Conservation (phyloP, 2,329 filamentous ascomycete species). For the Fusarium virguliforme region DNA sequence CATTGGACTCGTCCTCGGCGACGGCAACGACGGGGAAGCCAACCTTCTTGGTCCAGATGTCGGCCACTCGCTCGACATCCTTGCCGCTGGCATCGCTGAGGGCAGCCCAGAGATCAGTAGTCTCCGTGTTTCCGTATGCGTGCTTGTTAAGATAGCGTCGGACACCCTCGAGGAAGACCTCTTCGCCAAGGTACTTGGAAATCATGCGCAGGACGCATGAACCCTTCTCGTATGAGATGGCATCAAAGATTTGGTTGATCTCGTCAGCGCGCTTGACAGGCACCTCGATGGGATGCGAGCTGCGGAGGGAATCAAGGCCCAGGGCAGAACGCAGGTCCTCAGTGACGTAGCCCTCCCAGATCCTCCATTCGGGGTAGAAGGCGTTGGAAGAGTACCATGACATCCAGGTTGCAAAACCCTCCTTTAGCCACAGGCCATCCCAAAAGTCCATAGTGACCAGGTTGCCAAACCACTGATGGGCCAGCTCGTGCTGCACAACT, state of each 20-base stretch:
- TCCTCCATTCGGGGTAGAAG: conserved; percentile 98
- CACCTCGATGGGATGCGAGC: conserved; percentile 96
- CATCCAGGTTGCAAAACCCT: conserved; percentile 80
- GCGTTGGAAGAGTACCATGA: conserved; percentile 85
- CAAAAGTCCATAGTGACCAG: conserved; percentile 99
- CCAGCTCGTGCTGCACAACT: conserved; percentile 96
- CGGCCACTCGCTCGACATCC: conserved; percentile 90
- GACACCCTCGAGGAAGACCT: conserved; percentile 92
- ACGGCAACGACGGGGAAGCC: conserved; percentile 94
- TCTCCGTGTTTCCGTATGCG: conserved; percentile 95
- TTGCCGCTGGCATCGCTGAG: conserved; percentile 92
- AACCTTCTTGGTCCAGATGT: conserved; percentile 97
- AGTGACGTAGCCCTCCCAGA: conserved; percentile 95
- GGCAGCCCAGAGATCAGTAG: conserved; percentile 90
- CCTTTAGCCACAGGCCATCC: conserved; percentile 97
- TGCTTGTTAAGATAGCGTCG: conserved; percentile 94
- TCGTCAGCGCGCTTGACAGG: conserved; percentile 96
- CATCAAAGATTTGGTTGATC: conserved; percentile 98
- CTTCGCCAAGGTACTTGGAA: conserved; percentile 93
- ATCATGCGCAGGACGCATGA: conserved; percentile 98
- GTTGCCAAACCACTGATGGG: conserved; percentile 99
- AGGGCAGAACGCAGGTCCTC: conserved; percentile 92
- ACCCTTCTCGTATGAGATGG: conserved; percentile 97
- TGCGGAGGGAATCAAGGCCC: conserved; percentile 89
- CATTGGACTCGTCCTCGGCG: conserved; percentile 74